Conservation (phyloP, 2,329 filamentous ascomycete species). For the Alternaria hordeiaustralica region DNA sequence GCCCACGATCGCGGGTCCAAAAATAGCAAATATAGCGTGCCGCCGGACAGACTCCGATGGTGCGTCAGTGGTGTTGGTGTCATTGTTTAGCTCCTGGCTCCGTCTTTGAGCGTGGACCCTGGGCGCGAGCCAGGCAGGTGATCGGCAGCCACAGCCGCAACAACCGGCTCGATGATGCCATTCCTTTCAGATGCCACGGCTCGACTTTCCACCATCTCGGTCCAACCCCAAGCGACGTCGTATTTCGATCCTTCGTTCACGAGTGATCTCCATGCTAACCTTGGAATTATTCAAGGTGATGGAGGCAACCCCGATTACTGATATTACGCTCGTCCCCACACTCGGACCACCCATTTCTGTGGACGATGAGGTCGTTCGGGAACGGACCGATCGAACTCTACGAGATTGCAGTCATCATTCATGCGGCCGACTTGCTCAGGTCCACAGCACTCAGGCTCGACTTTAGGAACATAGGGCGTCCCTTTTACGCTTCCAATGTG, state of each 20-base stretch:
- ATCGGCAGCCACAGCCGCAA: slow-evolving; percentile 1
- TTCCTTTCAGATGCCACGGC: neutral
- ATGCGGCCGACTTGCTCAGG: neutral
- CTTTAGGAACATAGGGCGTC: neutral
- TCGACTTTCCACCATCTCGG: neutral
- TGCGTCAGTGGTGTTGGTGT: neutral
- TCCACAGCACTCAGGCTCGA: neutral
- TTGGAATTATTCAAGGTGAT: neutral
- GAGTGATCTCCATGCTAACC: neutral
- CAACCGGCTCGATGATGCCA: neutral
- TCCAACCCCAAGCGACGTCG: neutral
- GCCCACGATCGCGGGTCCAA: neutral
- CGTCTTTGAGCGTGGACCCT: neutral
- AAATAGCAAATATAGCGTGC: neutral
- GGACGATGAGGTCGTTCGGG: neutral
- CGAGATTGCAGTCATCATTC: neutral
- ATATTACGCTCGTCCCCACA: neutral
- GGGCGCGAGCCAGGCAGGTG: neutral
- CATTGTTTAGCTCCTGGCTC: neutral
- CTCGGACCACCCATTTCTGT: neutral
- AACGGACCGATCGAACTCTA: neutral
- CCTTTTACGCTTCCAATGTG: neutral
- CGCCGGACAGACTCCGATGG: neutral
- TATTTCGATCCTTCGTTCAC: neutral
- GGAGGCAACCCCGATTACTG: neutral